Evolutionary conservation across 768 basidiomycete species (phyloP), one percentile per base, ranked within the genome.

Genomic region (Macrolepiota dolichaula): DNA sequence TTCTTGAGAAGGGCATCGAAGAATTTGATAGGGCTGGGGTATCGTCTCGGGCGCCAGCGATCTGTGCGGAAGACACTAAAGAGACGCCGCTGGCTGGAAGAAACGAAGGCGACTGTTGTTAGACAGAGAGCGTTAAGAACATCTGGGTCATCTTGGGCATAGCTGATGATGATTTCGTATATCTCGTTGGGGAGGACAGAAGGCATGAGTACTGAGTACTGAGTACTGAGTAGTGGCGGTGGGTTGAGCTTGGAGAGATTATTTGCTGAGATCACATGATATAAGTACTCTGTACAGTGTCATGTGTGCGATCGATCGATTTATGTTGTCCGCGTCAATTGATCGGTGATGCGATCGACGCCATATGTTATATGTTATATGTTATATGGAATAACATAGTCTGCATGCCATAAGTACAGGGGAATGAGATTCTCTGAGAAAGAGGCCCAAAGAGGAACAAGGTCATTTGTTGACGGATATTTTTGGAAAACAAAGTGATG

Each of bases 401-500:
- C 29, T 32, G 29, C 29, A 7, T 32, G 29, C 29, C 29, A 32
- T 7, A 7, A 32, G 3, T 3, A 32, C 7, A 32, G 29, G 29
- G 7, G 3, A 32, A 3, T 32, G 7, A 7, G 29, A 32, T 7
- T 32, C n/a, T n/a, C n/a, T n/a, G n/a, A n/a, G 29, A 32, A 32
- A 32, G 29, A 32, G 29, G 29, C 29, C 29, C 7, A 32, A 32
- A 32, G 29, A 32, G 29, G 29, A 3, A 32, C 29, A 32, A 32
- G 29, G 29, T 3, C 29, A 32, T 32, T 32, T 44, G 52, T 38
- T 54, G 52, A 38, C 22, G 52, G 52, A 38, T 55, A 55, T 55
- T 55, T 55, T 55, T 44, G 38, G 54, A 55, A 54, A 54, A 54
- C 52, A 54, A 55, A 36, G 11, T 49, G 46, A 57, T 50, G 36